These are phyloP conservation scores for Colletotrichum gloeosporioides DNA, from an alignment of 2,329 filamentous ascomycete genomes.

Conservation along the genomic window DNA sequence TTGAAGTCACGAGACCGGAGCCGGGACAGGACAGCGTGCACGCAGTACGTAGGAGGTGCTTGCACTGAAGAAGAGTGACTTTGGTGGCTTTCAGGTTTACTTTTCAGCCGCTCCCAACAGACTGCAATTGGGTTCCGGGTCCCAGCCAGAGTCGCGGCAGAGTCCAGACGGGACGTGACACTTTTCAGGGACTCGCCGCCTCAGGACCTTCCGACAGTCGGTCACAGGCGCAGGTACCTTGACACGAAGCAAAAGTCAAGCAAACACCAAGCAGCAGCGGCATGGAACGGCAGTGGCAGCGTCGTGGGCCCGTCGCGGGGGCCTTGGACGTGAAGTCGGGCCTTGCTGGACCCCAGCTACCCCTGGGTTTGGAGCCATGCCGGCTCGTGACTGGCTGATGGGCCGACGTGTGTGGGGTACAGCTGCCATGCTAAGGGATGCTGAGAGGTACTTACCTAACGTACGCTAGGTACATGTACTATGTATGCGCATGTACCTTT, in stretches of 20 bases:
- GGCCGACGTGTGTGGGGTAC: neutral
- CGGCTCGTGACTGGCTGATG: neutral
- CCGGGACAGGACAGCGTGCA: neutral
- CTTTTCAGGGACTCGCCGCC: neutral
- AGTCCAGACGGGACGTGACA: neutral
- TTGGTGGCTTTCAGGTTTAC: neutral
- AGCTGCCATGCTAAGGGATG: neutral
- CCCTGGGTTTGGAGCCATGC: neutral
- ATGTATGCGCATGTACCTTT: neutral
- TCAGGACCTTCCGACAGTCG: neutral
- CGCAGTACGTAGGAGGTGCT: neutral
- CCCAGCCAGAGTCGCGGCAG: neutral
- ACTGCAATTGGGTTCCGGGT: neutral
- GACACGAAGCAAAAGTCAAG: neutral
- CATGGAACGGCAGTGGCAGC: neutral
- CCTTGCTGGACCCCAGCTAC: constrained; percentile 14
- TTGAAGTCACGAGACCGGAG: constrained; percentile 14
- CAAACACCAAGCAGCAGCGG: neutral
- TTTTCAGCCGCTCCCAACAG: neutral
- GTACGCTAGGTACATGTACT: neutral
- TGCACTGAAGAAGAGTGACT: neutral
- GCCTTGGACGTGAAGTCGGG: neutral
- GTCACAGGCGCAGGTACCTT: neutral
- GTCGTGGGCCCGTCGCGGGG: neutral
- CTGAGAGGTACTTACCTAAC: neutral